Percentiles rank a stretch among this genome's conserved stretches.
Evolutionary conservation across 805 yeast genomes (phyloP).

Genomic region (Priceomyces fermenticarens): DNA sequence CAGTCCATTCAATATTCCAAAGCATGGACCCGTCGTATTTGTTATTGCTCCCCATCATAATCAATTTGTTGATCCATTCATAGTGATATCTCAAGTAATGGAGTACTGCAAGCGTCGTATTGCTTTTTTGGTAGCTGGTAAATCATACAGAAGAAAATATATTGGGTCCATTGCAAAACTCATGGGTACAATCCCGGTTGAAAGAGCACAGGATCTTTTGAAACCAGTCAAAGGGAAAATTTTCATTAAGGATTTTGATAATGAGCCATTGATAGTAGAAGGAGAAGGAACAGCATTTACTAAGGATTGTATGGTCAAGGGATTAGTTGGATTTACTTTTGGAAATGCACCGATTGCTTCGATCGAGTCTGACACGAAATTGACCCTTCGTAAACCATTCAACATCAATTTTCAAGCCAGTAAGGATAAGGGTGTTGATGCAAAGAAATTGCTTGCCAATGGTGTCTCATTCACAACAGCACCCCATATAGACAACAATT

Average conservation of each 20-base stretch:
- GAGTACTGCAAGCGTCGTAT: constrained; percentile 28
- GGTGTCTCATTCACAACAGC: constrained; percentile 35
- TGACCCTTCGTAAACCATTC: constrained; percentile 24
- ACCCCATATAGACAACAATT: constrained; percentile 37
- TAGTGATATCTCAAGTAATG: constrained; percentile 35
- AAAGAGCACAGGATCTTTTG: constrained; percentile 39
- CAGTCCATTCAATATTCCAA: constrained; percentile 39
- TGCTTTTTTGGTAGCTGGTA: constrained; percentile 36
- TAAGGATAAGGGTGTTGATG: constrained; percentile 9
- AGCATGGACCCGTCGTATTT: constrained; percentile 34
- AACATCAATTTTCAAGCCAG: constrained; percentile 6
- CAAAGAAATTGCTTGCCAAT: constrained; percentile 13
- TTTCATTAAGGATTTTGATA: constrained; percentile 13
- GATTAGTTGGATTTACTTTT: constrained; percentile 36
- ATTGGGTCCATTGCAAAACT: constrained; percentile 32
- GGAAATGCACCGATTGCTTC: constrained; percentile 31
- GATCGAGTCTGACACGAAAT: constrained; percentile 28
- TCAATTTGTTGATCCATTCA: constrained; percentile 39
- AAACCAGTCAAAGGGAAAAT: constrained; percentile 29
- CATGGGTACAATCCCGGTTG: constrained; percentile 39
- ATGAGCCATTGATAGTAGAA: constrained; percentile 15
- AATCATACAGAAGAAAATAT: constrained; percentile 27
- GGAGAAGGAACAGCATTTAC: constrained; percentile 36
- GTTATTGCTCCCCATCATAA: constrained; percentile 45
- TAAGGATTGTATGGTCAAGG: constrained; percentile 30